Conservation (phyloP, 345 rosid genomes). For the Draba incana region DNA sequence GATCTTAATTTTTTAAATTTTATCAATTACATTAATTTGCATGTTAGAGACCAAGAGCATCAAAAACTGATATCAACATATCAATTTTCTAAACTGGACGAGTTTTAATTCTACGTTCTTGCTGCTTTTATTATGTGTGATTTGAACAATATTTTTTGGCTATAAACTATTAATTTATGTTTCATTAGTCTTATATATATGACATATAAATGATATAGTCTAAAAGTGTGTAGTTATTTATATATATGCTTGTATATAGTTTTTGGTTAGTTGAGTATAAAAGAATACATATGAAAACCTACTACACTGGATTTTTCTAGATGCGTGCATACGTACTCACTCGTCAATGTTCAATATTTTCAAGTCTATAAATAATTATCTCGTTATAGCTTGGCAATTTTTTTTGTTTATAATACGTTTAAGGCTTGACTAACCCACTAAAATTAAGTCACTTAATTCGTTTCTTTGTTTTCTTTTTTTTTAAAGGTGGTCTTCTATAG, state of each 20-base stretch:
- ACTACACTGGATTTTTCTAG: slow-evolving; percentile 38
- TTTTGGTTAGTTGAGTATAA: slow-evolving; percentile 26
- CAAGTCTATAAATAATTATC: slow-evolving; percentile 4
- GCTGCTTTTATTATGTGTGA: too few relatives aligned
- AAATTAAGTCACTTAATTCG: not conserved
- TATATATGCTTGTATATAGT: not conserved
- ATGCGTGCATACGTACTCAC: slow-evolving; percentile 36
- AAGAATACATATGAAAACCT: slow-evolving; percentile 24
- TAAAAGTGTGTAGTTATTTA: not conserved
- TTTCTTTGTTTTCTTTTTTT: not conserved
- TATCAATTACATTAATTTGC: not conserved
- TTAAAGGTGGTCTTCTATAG: slow-evolving; percentile 46
- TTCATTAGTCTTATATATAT: not conserved
- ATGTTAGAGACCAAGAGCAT: slow-evolving; percentile 11
- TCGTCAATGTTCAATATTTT: slow-evolving; percentile 24
- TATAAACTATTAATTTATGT: too few relatives aligned
- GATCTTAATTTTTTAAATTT: not conserved
- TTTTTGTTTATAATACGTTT: slow-evolving; percentile 13
- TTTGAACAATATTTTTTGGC: too few relatives aligned
- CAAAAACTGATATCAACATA: not conserved
- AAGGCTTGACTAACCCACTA: slow-evolving; percentile 32
- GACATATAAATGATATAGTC: not conserved
- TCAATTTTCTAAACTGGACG: not conserved
- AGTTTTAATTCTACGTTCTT: not conserved
- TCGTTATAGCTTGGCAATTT: slow-evolving; percentile 13